Conservation (phyloP, 768 basidiomycete genomes). For the Inosperma sp. region DNA sequence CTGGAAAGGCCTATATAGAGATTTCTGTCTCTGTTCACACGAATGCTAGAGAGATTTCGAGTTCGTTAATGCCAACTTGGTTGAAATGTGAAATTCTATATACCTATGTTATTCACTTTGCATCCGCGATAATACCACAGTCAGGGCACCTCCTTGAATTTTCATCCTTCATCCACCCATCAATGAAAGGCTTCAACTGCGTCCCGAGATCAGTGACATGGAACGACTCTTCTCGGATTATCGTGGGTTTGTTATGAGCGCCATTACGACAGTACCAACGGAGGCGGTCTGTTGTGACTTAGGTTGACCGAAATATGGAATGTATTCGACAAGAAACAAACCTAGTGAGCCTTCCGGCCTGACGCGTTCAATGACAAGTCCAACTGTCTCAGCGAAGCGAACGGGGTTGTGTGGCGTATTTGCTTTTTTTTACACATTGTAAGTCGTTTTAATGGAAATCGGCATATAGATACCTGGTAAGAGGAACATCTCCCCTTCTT, state of each 20-base stretch:
- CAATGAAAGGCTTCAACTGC: slow-evolving; percentile 88
- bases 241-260: slow-evolving; percentile 42
- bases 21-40: too few relatives aligned
- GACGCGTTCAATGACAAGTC: slow-evolving; percentile 85
- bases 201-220: slow-evolving; percentile 89
- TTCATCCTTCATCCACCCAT: slow-evolving; percentile 71
- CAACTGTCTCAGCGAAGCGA: slow-evolving; percentile 84
- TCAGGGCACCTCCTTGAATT: slow-evolving; percentile 61
- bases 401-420: slow-evolving; percentile 98
- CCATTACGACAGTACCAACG: slow-evolving; percentile 85
- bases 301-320: neutral
- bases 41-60: too few relatives aligned
- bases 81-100: too few relatives aligned
- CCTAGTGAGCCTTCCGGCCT: slow-evolving; percentile 74
- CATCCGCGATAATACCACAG: slow-evolving; percentile 53
- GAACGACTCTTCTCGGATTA: slow-evolving; percentile 65
- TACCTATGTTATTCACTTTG: slow-evolving; percentile 28
- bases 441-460: neutral
- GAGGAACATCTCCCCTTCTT: slow-evolving; percentile 96
- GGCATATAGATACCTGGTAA: slow-evolving; percentile 63
- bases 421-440: slow-evolving; percentile 38
- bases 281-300: slow-evolving; percentile 59
- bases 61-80: too few relatives aligned
- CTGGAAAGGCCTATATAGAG: too few relatives aligned
- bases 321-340: slow-evolving; percentile 22